Conservation (phyloP, 805 yeast genomes). For the Yarrowia sp. region DNA sequence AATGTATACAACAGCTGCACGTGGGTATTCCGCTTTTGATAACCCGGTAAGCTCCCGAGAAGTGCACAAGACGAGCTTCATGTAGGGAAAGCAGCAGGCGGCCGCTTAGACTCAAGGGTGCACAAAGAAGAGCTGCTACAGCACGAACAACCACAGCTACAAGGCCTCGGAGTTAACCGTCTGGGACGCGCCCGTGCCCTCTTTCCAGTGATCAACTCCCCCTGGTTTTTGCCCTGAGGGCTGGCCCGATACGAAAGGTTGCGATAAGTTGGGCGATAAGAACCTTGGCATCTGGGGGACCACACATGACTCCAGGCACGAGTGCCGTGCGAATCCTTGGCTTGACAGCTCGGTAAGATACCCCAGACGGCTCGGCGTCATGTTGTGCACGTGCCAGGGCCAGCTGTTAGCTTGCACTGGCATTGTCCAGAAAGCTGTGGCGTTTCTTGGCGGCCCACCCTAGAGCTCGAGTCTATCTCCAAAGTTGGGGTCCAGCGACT, state of each 20-base stretch:
- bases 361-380: not conserved
- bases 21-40: slow-evolving; percentile 18
- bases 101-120: not conserved
- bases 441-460: slow-evolving; percentile 32
- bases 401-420: too few relatives aligned
- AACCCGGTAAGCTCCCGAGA: slow-evolving; percentile 20
- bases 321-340: not conserved
- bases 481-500: slow-evolving; percentile 1
- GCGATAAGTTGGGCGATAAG: slow-evolving; percentile 3
- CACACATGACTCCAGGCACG: too few relatives aligned
- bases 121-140: not conserved
- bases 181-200: not conserved
- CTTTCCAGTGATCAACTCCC: not conserved
- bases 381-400: slow-evolving; percentile 18
- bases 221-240: not conserved
- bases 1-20: not conserved
- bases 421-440: slow-evolving; percentile 25
- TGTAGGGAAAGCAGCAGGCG: slow-evolving; percentile 5
- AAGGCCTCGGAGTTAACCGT: not conserved
- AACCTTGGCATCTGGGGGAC: slow-evolving; percentile 2
- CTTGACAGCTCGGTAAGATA: not conserved
- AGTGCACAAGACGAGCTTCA: not conserved
- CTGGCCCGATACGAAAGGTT: not conserved
- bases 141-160: not conserved
- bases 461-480: not conserved